Percentiles rank a stretch among this genome's conserved stretches.
phyloP scores from a whole-genome alignment of 129 eudicot species.

The Apium graveolens region DNA sequence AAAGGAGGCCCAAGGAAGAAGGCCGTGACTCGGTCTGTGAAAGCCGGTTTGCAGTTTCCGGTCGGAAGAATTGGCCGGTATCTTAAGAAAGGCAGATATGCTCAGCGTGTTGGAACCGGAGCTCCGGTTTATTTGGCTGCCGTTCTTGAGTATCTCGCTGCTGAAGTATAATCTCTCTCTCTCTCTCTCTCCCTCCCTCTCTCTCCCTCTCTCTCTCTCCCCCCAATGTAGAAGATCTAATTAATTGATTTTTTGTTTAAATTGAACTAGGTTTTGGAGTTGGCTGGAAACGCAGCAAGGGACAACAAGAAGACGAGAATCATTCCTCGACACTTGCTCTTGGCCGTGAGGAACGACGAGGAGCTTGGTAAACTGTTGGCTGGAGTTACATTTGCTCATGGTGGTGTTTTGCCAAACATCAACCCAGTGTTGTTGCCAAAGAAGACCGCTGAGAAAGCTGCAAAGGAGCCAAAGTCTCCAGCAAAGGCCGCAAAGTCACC shows the following conservation, averaged over 20 bases:
- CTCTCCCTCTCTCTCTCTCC: background rate
- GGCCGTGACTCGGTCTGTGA: conserved; percentile 18
- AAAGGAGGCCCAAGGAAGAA: conserved; percentile 26
- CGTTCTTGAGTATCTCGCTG: background rate
- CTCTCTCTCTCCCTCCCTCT: background rate
- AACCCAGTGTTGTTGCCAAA: background rate
- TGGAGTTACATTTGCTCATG: background rate
- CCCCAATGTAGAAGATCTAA: too few relatives aligned
- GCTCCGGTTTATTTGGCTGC: conserved; percentile 20
- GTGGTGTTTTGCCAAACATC: conserved; percentile 1
- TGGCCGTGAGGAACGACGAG: conserved; percentile 4
- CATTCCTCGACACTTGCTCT: background rate
- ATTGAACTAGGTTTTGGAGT: background rate
- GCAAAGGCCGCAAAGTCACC: background rate
- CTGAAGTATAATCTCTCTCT: background rate
- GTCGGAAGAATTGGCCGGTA: conserved; percentile 19
- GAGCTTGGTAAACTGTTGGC: background rate
- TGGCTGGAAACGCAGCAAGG: conserved; percentile 3
- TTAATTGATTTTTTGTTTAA: too few relatives aligned
- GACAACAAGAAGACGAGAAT: conserved; percentile 6
- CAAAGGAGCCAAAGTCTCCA: background rate
- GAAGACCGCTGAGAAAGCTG: background rate
- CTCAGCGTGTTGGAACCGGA: conserved; percentile 23
- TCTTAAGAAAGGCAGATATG: conserved; percentile 24
- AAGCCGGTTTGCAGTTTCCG: conserved; percentile 20